Conservation (phyloP, 306 rosid species). For the Cucurbita argyrosperma region DNA sequence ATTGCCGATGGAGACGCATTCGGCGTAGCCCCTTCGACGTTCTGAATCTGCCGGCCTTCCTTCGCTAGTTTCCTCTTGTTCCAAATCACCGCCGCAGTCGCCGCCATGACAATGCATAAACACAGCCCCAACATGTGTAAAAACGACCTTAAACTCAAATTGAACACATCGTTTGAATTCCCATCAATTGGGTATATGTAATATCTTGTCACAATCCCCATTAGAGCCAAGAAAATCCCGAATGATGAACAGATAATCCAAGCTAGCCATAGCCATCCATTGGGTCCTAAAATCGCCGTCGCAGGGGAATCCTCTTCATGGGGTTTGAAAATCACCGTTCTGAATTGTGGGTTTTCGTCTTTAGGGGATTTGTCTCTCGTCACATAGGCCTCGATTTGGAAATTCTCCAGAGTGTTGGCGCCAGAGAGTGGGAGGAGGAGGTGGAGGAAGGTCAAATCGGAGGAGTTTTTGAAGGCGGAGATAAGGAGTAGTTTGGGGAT, state of each 20-base stretch:
- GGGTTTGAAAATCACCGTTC: constrained; percentile 34
- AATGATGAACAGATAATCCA: constrained; percentile 46
- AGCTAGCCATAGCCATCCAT: constrained; percentile 56
- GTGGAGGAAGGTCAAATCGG: constrained; percentile 41
- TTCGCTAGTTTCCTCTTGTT: constrained; percentile 22
- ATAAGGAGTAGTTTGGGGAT: constrained; percentile 37
- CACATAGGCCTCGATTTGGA: constrained; percentile 51
- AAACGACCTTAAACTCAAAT: constrained; percentile 18
- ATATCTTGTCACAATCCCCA: constrained; percentile 25
- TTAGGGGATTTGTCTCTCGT: constrained; percentile 32
- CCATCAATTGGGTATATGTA: constrained; percentile 50
- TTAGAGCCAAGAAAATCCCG: constrained; percentile 28
- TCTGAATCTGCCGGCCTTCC: constrained; percentile 29
- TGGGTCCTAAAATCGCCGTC: constrained; percentile 35
- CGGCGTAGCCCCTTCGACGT: constrained; percentile 23
- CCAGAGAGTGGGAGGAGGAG: constrained; percentile 21
- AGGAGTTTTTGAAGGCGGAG: constrained; percentile 31
- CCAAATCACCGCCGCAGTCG: constrained; percentile 30
- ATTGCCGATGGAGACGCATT: constrained; percentile 18
- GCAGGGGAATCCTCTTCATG: constrained; percentile 25
- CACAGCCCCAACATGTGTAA: constrained; percentile 34
- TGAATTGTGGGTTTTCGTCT: neutral
- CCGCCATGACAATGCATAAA: constrained; percentile 20
- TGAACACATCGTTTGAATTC: constrained; percentile 23
- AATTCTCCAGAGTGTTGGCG: neutral